Evolutionary conservation across 495 filamentous ascomycete species (phyloP).

Genomic region (Daldinia loculata): DNA sequence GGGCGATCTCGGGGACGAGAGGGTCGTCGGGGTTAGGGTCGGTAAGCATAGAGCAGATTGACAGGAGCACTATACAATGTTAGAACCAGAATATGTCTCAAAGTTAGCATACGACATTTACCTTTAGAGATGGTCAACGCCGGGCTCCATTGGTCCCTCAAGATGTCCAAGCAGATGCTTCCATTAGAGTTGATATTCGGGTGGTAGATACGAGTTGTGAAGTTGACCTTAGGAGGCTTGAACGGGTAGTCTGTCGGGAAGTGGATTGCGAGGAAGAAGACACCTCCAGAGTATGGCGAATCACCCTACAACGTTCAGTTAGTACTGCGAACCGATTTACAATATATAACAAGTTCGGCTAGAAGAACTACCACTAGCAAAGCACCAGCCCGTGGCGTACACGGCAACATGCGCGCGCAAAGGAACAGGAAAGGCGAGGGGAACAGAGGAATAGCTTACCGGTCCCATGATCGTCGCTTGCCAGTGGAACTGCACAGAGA

Average conservation of each 20-base stretch:
- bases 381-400: neutral
- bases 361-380: too few species aligned
- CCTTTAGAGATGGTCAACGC: slow-evolving; percentile 99
- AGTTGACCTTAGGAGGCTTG: slow-evolving; percentile 99
- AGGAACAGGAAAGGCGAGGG: neutral
- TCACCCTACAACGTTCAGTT: slow-evolving; percentile 68
- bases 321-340: slow-evolving; percentile 35
- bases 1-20: slow-evolving; percentile 96
- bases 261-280: slow-evolving; percentile 98
- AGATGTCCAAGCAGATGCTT: slow-evolving; percentile 97
- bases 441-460: slow-evolving; percentile 67
- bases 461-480: slow-evolving; percentile 99
- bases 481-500: slow-evolving; percentile 87
- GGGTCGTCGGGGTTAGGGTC: slow-evolving; percentile 99
- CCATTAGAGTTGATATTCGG: slow-evolving; percentile 99
- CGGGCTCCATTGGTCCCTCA: slow-evolving; percentile 99
- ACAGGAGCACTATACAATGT: slow-evolving; percentile 77
- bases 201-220: slow-evolving; percentile 99
- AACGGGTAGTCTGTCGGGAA: slow-evolving; percentile 99
- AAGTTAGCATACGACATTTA: slow-evolving; percentile 50
- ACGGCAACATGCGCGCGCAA: neutral
- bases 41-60: slow-evolving; percentile 99
- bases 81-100: slow-evolving; percentile 7
- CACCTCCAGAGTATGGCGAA: slow-evolving; percentile 94
- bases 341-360: neutral